Evolutionary conservation across 306 rosid genomes (phyloP).

Genomic region (Citrullus colocynthis): DNA sequence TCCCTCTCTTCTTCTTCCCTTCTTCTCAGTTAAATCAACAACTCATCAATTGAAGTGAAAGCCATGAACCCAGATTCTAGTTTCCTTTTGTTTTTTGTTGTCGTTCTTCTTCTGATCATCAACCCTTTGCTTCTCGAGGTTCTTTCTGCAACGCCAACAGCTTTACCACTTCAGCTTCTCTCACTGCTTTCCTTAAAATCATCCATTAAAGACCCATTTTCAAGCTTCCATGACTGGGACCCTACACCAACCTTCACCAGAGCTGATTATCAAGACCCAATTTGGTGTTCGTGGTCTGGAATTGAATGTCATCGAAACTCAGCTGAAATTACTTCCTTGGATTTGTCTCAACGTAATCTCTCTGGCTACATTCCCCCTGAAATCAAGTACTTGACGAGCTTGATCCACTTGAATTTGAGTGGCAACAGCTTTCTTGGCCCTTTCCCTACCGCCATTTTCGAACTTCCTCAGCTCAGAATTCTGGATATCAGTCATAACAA

Average conservation of each 20-base stretch:
- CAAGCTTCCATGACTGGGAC: slow-evolving; percentile 67
- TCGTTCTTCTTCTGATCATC: slow-evolving; percentile 13
- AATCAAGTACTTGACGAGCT: slow-evolving; percentile 36
- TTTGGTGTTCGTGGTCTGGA: slow-evolving; percentile 90
- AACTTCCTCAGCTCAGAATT: slow-evolving; percentile 36
- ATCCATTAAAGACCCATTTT: slow-evolving; percentile 48
- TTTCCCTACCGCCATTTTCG: slow-evolving; percentile 46
- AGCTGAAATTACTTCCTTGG: slow-evolving; percentile 35
- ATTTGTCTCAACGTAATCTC: slow-evolving; percentile 75
- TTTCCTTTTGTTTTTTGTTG: slow-evolving; percentile 17
- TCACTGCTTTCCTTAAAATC: slow-evolving; percentile 60
- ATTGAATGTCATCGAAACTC: slow-evolving; percentile 57
- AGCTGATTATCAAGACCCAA: slow-evolving; percentile 24
- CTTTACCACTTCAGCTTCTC: slow-evolving; percentile 41
- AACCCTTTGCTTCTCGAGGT: slow-evolving; percentile 24
- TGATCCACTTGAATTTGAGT: slow-evolving; percentile 61
- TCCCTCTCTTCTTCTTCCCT: slow-evolving; percentile 26
- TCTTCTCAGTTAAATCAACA: slow-evolving; percentile 27
- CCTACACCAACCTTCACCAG: slow-evolving; percentile 25
- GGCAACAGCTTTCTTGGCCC: slow-evolving; percentile 50
- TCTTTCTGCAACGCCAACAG: slow-evolving; percentile 23
- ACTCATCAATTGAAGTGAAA: slow-evolving; percentile 6
- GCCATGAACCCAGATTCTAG: slow-evolving; percentile 52
- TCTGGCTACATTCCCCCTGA: slow-evolving; percentile 57
- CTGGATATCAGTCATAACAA: slow-evolving; percentile 65